Evolutionary conservation across 768 basidiomycete species (phyloP).

Genomic region (Trametes gibbosa): DNA sequence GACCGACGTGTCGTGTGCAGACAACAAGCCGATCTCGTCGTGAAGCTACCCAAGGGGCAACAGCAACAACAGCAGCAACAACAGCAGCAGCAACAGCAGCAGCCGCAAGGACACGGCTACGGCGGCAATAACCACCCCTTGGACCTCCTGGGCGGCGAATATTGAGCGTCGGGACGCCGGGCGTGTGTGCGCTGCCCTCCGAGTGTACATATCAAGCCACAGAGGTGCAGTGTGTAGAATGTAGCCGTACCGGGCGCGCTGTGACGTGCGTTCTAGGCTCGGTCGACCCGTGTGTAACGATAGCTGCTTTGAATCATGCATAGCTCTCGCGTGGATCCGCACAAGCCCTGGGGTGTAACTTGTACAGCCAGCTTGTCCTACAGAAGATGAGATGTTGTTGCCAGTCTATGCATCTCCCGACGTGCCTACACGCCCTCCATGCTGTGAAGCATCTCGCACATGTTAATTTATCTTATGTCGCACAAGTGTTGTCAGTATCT

Average conservation of each 20-base stretch:
- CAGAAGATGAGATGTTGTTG: no score
- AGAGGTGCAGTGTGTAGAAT: neutral
- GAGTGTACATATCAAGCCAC: no score
- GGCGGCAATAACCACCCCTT: neutral
- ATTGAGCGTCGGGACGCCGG: conserved; percentile 1
- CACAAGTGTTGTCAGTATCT: no score
- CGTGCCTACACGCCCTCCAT: no score
- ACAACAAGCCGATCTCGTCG: conserved; percentile 76
- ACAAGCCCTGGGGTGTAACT: no score
- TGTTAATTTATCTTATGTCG: no score
- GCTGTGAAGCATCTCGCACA: no score
- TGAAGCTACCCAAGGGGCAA: conserved; percentile 36
- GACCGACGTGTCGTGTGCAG: conserved; percentile 35
- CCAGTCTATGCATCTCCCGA: no score
- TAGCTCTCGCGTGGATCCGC: neutral
- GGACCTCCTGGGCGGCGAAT: conserved; percentile 8
- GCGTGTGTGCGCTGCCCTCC: no score
- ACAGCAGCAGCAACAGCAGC: neutral
- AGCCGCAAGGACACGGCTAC: neutral
- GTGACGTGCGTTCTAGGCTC: neutral
- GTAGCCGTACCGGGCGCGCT: neutral
- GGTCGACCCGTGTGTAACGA: neutral
- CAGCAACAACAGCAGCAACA: neutral
- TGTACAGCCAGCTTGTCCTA: no score
- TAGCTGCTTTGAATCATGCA: neutral